A percentile compares a stretch with the other conserved stretches of the same genome.
These are phyloP conservation scores for Neoboletus magnificus DNA, from an alignment of 768 basidiomycete genomes.

Conservation along the genomic window DNA sequence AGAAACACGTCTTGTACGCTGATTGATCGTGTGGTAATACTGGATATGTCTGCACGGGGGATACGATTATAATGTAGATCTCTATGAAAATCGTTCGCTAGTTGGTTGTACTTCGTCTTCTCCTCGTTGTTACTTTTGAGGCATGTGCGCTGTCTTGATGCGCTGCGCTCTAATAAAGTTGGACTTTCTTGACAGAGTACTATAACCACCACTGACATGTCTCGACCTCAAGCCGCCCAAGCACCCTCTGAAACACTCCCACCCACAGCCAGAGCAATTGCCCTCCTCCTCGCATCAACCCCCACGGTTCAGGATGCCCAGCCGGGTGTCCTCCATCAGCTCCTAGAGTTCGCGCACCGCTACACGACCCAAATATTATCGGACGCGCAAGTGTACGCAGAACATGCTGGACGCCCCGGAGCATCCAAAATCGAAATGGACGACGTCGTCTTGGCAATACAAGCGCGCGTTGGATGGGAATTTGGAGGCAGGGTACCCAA, in stretches of 20 bases:
- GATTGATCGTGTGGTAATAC: conserved; percentile 40
- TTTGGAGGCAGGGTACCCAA: conserved; percentile 86
- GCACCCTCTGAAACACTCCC: conserved; percentile 61
- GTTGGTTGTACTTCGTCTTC: conserved; percentile 6
- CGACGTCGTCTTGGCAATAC: conserved; percentile 76
- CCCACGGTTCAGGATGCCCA: conserved; percentile 85
- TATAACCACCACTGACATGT: conserved; percentile 30
- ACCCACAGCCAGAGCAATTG: conserved; percentile 82
- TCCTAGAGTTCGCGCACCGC: conserved; percentile 82
- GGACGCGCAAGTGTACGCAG: conserved; percentile 84
- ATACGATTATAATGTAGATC: conserved; percentile 28
- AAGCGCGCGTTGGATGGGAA: conserved; percentile 91
- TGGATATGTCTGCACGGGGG: conserved; percentile 5
- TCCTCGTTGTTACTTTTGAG: background rate
- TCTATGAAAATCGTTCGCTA: conserved; percentile 23
- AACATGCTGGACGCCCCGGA: conserved; percentile 74
- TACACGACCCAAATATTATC: conserved; percentile 81
- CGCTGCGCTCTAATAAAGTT: conserved; percentile 12
- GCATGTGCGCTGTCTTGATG: background rate
- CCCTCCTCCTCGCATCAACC: conserved; percentile 77
- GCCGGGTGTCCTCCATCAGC: conserved; percentile 81
- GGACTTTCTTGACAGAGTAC: background rate
- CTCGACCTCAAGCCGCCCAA: conserved; percentile 34
- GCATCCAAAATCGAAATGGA: conserved; percentile 71
- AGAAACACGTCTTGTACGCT: conserved; percentile 82